Evolutionary conservation across 106 monocot species (phyloP).

Genomic region (Cymbidium sinense): DNA sequence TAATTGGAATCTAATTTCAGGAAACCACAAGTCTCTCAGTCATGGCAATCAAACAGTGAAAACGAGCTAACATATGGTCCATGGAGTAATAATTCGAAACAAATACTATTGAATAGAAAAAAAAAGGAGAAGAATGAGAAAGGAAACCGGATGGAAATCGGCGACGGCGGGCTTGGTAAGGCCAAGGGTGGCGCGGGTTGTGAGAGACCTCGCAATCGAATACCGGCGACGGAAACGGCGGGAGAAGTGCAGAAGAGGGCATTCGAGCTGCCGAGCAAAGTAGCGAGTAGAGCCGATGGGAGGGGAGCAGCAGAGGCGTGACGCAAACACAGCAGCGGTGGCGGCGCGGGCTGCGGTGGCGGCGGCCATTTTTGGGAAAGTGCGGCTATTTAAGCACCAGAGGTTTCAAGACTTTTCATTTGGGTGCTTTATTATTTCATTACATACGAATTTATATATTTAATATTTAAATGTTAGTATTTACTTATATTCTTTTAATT

Average conservation of each 20-base stretch:
- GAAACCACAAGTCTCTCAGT: no score
- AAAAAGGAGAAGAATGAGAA: not conserved
- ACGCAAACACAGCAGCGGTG: not conserved
- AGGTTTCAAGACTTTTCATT: no score
- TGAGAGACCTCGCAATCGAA: not conserved
- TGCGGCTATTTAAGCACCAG: not conserved
- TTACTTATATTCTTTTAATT: no score
- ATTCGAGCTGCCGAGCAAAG: not conserved
- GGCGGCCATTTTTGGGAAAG: not conserved
- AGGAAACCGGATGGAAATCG: constrained; percentile 1
- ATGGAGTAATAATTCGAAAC: no score
- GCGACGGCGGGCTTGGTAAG: not conserved
- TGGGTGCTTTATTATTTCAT: no score
- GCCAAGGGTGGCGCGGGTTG: constrained; percentile 1
- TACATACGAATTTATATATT: no score
- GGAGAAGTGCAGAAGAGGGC: not conserved
- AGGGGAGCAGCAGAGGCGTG: not conserved
- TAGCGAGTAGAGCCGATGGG: not conserved
- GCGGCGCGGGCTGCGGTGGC: not conserved
- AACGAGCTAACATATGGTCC: no score
- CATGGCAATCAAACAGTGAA: no score
- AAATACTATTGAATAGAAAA: not conserved
- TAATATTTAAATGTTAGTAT: no score
- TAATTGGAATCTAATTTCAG: no score
- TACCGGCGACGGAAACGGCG: not conserved